A percentile compares a stretch with the other conserved stretches of the same genome.
Conservation (phyloP, 495 filamentous ascomycete species). For the Penicillium robsamsonii region DNA sequence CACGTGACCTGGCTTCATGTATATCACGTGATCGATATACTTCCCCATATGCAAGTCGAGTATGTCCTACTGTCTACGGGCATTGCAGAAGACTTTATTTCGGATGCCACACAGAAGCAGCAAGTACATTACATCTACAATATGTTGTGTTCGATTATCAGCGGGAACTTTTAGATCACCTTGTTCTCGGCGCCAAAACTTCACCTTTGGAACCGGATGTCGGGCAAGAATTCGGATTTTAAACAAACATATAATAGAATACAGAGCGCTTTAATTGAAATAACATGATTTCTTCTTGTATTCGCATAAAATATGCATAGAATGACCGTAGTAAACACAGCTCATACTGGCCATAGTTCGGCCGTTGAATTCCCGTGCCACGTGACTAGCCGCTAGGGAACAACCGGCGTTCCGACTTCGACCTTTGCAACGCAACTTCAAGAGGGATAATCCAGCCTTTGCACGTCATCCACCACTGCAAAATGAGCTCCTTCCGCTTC, state of each 20-base stretch:
- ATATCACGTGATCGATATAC: slow-evolving; percentile 2
- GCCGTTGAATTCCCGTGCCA: slow-evolving; percentile 20
- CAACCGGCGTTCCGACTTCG: slow-evolving; percentile 47
- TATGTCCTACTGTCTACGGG: not conserved
- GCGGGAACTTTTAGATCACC: not conserved
- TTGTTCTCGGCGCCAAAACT: not conserved
- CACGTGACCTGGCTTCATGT: slow-evolving; percentile 2
- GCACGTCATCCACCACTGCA: slow-evolving; percentile 40
- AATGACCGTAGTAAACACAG: not conserved
- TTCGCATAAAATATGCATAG: not conserved
- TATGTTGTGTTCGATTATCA: not conserved
- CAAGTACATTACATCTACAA: not conserved
- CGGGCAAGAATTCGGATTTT: not conserved
- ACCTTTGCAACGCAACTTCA: slow-evolving; percentile 49
- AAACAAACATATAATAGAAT: not conserved
- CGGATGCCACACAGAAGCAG: not conserved
- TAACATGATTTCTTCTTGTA: not conserved
- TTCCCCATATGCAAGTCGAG: not conserved
- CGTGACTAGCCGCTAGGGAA: slow-evolving; percentile 45
- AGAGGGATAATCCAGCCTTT: slow-evolving; percentile 41
- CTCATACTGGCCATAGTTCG: slow-evolving; percentile 7
- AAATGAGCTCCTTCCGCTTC: slow-evolving; percentile 89
- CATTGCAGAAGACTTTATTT: not conserved
- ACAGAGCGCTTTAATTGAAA: not conserved
- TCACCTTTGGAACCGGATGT: not conserved